These are phyloP conservation scores for Acidomyces sp. DNA, from an alignment of 495 filamentous ascomycete genomes.

Conservation along the genomic window DNA sequence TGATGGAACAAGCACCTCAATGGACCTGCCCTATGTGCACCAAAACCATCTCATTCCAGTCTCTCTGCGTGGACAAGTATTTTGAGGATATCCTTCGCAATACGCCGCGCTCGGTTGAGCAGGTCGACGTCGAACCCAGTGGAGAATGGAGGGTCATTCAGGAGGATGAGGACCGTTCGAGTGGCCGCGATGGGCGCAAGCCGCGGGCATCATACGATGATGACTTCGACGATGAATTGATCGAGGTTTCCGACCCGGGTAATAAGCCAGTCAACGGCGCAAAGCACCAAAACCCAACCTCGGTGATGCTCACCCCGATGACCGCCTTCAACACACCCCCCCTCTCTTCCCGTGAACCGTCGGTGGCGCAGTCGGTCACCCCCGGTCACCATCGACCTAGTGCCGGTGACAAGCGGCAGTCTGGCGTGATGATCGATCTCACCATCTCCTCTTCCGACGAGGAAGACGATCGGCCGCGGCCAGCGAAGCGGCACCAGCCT, in stretches of 20 bases:
- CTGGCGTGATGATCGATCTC: constrained; percentile 61
- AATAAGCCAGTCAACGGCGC: constrained; percentile 32
- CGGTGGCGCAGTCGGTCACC: constrained; percentile 33
- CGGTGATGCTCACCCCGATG: constrained; percentile 17
- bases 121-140: constrained; percentile 80
- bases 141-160: constrained; percentile 52
- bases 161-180: constrained; percentile 28
- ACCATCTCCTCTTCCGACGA: constrained; percentile 64
- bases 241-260: constrained; percentile 49
- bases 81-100: constrained; percentile 69
- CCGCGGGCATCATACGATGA: constrained; percentile 34
- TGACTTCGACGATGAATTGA: constrained; percentile 50
- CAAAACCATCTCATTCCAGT: constrained; percentile 67
- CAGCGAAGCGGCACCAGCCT: constrained; percentile 12
- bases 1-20: constrained; percentile 90
- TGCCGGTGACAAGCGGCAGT: constrained; percentile 46
- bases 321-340: constrained; percentile 35
- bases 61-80: constrained; percentile 79
- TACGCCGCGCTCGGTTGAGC: constrained; percentile 56
- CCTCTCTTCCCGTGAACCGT: constrained; percentile 42
- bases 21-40: constrained; percentile 91
- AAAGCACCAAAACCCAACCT: constrained; percentile 7
- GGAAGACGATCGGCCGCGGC: constrained; percentile 45
- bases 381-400: constrained; percentile 21
- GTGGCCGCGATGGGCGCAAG: constrained; percentile 16